Percentiles rank a stretch among this genome's conserved stretches.
Evolutionary conservation across 1,284 basidiomycete genomes (phyloP).

Genomic region (Trametes polyzona): DNA sequence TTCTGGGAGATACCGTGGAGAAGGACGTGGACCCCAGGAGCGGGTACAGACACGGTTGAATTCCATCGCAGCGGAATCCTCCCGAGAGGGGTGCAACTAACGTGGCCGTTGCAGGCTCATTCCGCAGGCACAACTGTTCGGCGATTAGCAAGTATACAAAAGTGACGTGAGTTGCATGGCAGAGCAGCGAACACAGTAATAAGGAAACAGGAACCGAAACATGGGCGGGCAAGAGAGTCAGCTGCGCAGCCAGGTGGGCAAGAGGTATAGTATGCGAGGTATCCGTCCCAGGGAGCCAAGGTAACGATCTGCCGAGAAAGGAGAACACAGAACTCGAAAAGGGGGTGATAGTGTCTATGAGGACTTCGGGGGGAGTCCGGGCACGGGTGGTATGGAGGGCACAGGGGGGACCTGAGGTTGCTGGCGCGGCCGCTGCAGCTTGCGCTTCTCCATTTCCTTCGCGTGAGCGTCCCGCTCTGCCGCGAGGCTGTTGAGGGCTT

Average conservation of each 20-base stretch:
- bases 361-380: slow-evolving; percentile 27
- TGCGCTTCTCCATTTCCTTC: slow-evolving; percentile 59
- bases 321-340: not conserved
- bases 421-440: slow-evolving; percentile 40
- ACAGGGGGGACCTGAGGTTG: slow-evolving; percentile 32
- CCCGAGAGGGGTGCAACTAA: not conserved
- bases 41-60: too few species aligned
- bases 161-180: slow-evolving; percentile 8
- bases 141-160: slow-evolving; percentile 18
- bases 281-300: slow-evolving; percentile 24
- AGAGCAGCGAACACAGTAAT: slow-evolving; percentile 14
- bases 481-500: slow-evolving; percentile 76
- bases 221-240: not conserved
- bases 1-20: too few species aligned
- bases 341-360: slow-evolving; percentile 7
- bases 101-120: not conserved
- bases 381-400: slow-evolving; percentile 27
- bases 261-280: slow-evolving; percentile 31
- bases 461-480: slow-evolving; percentile 70
- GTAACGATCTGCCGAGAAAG: slow-evolving; percentile 1
- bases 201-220: not conserved
- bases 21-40: too few species aligned
- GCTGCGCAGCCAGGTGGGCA: slow-evolving; percentile 10
- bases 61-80: too few species aligned
- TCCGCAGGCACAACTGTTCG: slow-evolving; percentile 1